These are phyloP conservation scores for Tricholoma saponaceum DNA, from an alignment of 768 basidiomycete species.

Conservation along the genomic window DNA sequence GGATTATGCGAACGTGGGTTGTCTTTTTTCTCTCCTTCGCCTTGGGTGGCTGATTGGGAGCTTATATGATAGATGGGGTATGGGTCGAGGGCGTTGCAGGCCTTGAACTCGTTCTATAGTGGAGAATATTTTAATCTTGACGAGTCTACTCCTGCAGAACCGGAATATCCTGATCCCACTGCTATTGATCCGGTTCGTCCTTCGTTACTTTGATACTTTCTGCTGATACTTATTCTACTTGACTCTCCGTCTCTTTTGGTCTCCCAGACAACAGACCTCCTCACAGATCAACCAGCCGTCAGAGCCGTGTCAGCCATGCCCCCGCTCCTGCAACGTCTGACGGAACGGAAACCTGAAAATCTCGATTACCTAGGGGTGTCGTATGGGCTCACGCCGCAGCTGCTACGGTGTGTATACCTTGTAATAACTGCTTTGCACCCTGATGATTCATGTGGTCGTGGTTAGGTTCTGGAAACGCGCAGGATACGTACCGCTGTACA, in stretches of 20 bases:
- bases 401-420: constrained; percentile 54
- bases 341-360: constrained; percentile 84
- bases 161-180: constrained; percentile 57
- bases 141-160: constrained; percentile 53
- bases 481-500: constrained; percentile 86
- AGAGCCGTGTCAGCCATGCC: constrained; percentile 81
- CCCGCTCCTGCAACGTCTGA: constrained; percentile 84
- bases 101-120: constrained; percentile 86
- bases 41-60: constrained; percentile 6
- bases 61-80: constrained; percentile 81
- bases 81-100: constrained; percentile 83
- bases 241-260: not conserved
- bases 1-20: constrained; percentile 82
- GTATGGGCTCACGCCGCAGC: constrained; percentile 85
- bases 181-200: constrained; percentile 39
- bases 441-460: constrained; percentile 1
- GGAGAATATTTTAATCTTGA: constrained; percentile 89
- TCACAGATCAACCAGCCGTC: constrained; percentile 75
- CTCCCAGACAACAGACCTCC: constrained; percentile 42
- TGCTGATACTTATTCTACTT: not conserved
- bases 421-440: not conserved
- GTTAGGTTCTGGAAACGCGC: constrained; percentile 92
- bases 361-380: constrained; percentile 96
- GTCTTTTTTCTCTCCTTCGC: not conserved
- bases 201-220: not conserved